Conservation (phyloP, 2,329 filamentous ascomycete genomes). For the Madurella mycetomatis region DNA sequence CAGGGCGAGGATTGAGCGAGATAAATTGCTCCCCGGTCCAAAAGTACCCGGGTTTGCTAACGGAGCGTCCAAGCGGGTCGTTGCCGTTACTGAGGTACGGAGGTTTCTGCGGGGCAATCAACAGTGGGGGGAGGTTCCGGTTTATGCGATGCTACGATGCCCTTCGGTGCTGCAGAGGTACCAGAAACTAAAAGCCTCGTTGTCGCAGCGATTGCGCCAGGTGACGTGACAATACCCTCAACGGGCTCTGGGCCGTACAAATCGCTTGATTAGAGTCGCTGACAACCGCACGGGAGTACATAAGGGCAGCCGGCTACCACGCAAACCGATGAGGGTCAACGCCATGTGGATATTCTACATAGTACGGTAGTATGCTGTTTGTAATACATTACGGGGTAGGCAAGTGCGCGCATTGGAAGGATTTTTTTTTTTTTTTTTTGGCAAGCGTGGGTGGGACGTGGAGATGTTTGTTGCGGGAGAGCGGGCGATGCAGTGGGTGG, state of each 20-base stretch:
- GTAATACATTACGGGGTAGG: conserved; percentile 17
- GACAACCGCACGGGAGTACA: too few species aligned
- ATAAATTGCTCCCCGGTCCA: conserved; percentile 23
- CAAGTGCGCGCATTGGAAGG: conserved; percentile 14
- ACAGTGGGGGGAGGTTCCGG: conserved; percentile 21
- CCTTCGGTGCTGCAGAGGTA: conserved; percentile 15
- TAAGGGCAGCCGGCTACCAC: background rate
- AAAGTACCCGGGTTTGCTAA: conserved; percentile 19
- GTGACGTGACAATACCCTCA: conserved; percentile 24
- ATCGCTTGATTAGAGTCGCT: background rate
- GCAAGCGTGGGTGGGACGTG: conserved; percentile 25
- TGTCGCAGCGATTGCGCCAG: conserved; percentile 19
- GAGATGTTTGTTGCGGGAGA: conserved; percentile 17
- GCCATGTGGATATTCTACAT: conserved; percentile 8
- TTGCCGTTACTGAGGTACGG: conserved; percentile 24
- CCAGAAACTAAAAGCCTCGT: conserved; percentile 13
- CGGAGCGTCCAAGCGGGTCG: conserved; percentile 18
- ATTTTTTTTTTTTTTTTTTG: conserved; percentile 13
- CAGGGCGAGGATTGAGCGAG: conserved; percentile 24
- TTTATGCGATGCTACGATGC: conserved; percentile 21
- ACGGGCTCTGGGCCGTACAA: conserved; percentile 10
- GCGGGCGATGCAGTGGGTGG: background rate
- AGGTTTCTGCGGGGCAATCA: conserved; percentile 1
- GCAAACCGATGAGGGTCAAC: background rate
- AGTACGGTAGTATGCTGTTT: conserved; percentile 9